Conservation (phyloP, 208 protist species). For the Leishmania tropica region DNA sequence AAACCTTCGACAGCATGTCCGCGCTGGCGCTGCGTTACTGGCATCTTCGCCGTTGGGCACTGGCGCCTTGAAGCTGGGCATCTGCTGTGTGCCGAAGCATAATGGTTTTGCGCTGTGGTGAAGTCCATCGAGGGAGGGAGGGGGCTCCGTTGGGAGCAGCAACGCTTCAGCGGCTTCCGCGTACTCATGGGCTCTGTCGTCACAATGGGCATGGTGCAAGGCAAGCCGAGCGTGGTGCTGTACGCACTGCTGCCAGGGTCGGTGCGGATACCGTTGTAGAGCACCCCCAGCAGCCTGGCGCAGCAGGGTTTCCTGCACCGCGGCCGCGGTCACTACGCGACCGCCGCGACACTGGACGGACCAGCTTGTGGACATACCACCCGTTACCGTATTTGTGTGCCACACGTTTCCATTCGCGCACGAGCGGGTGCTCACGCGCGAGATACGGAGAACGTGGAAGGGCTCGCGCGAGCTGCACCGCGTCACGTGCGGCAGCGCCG, state of each 20-base stretch:
- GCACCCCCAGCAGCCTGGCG: slow-evolving; percentile 14
- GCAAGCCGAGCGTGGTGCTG: slow-evolving; percentile 27
- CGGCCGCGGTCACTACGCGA: slow-evolving; percentile 13
- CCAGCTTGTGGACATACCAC: background rate
- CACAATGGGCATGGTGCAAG: slow-evolving; percentile 24
- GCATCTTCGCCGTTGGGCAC: slow-evolving; percentile 45
- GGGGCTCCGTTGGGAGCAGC: slow-evolving; percentile 33
- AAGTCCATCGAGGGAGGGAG: slow-evolving; percentile 3
- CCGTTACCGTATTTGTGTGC: slow-evolving; percentile 5
- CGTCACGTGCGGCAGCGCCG: slow-evolving; percentile 15
- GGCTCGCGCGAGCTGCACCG: background rate
- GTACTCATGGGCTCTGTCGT: slow-evolving; percentile 42
- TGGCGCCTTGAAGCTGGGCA: slow-evolving; percentile 36
- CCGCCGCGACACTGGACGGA: slow-evolving; percentile 11
- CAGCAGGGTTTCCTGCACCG: slow-evolving; percentile 27
- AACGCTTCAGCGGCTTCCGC: slow-evolving; percentile 27
- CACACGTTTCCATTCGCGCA: slow-evolving; percentile 12
- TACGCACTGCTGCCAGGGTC: slow-evolving; percentile 36
- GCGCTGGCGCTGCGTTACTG: slow-evolving; percentile 12
- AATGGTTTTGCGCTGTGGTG: slow-evolving; percentile 44
- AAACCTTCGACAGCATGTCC: slow-evolving; percentile 35
- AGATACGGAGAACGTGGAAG: background rate
- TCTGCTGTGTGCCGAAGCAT: slow-evolving; percentile 41
- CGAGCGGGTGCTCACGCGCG: slow-evolving; percentile 7
- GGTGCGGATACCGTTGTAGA: slow-evolving; percentile 21